Conservation (phyloP, 1,284 basidiomycete genomes). For the Coriolopsis trogii region DNA sequence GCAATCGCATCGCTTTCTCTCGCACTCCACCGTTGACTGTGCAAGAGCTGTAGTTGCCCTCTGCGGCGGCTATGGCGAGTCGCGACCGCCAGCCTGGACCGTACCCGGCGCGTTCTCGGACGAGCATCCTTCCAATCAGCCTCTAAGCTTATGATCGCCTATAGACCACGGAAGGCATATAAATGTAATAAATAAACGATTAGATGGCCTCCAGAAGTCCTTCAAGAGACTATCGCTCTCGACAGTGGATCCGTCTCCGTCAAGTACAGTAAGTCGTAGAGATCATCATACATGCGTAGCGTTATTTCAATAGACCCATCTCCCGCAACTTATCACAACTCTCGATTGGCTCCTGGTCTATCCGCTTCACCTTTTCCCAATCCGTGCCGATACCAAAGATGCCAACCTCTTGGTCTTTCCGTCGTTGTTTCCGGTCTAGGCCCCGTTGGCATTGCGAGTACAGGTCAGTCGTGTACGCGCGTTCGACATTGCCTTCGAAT, state of each 20-base stretch:
- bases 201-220: too few species aligned
- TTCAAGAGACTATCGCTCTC: too few species aligned
- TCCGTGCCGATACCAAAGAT: slow-evolving; percentile 90
- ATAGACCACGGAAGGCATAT: slow-evolving; percentile 8
- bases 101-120: slow-evolving; percentile 15
- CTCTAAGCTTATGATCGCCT: background rate
- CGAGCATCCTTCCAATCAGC: background rate
- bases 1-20: slow-evolving; percentile 15
- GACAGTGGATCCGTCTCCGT: too few species aligned
- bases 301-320: slow-evolving; percentile 53
- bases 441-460: slow-evolving; percentile 72
- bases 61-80: slow-evolving; percentile 7
- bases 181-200: slow-evolving; percentile 23
- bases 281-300: too few species aligned
- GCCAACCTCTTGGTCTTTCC: slow-evolving; percentile 78
- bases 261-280: too few species aligned
- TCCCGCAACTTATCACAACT: slow-evolving; percentile 77
- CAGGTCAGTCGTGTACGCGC: slow-evolving; percentile 69
- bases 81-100: slow-evolving; percentile 24
- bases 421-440: slow-evolving; percentile 62
- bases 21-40: background rate
- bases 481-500: slow-evolving; percentile 77
- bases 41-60: background rate
- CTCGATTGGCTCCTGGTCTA: slow-evolving; percentile 65
- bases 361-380: slow-evolving; percentile 79